Base-by-base conservation (phyloP, 2,329 filamentous ascomycete species). In the Diplodia scrobiculata region DNA sequence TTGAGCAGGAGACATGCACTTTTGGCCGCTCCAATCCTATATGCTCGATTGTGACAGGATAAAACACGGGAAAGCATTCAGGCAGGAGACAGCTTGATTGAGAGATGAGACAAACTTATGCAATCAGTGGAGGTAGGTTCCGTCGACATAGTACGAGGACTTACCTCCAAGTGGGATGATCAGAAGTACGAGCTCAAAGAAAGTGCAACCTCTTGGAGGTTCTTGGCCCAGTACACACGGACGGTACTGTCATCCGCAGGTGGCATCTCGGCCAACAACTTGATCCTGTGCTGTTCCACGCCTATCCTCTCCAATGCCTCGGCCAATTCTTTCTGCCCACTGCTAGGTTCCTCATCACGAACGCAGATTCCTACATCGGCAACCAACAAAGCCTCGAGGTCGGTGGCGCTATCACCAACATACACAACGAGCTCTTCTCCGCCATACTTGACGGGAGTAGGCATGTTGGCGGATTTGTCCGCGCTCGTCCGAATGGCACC, bases 291-390 rank as follows among this genome's bases (percentile, higher is more conserved):
- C n/a, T 53, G 73, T 2, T 54, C 32, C 2, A 79, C 68, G 1
- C 70, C 71, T 1, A 79, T 14, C 19, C 77, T 71, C 17, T 72
- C 62, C 17, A 81, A 67, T 1, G 74, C 72, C 5, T 78, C 73
- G 10, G 70, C 70, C 2, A 82, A 68, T 52, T 70, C 69, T 45
- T 70, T 74, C 58, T 73, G 73, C 51, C 77, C 75, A 10, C 72
- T 72, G n/a, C 73, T 73, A 0, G 69, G 71, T 69, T 77, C 71
- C 6, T 78, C 73, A 62, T 81, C 78, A 4, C 76, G 73, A 13
- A 82, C 75, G 70, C 81, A 83, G 3, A 83, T 77, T 0, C 81
- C 82, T 19, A 82, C 55, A 68, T 82, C 79, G 2, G 80, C 80
- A 19, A 72, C 74, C 2, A 80, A 69, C 1, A 83, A 71, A 53